Evolutionary conservation across 2,329 filamentous ascomycete species (phyloP).

Genomic region (Alternaria arbusti): DNA sequence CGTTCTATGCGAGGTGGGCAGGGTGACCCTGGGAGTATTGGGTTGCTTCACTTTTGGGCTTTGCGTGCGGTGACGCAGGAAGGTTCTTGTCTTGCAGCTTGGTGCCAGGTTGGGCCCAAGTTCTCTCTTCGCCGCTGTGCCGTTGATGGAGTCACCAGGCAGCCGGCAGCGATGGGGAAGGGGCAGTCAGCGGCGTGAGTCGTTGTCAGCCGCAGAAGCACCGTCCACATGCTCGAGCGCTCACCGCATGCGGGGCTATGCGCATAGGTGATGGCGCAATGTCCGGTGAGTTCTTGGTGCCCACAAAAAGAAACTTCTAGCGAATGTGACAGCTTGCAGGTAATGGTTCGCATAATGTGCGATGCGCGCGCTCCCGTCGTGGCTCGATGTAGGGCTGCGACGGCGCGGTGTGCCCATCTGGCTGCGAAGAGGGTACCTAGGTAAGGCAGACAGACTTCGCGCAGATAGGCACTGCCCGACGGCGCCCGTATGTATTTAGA

Average conservation of each 20-base stretch:
- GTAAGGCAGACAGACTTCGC: slow-evolving; percentile 6
- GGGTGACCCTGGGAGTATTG: slow-evolving; percentile 1
- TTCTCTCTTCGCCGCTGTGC: not conserved
- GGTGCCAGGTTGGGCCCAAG: not conserved
- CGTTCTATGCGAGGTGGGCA: not conserved
- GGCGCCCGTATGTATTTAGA: slow-evolving; percentile 1
- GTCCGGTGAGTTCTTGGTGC: slow-evolving; percentile 15
- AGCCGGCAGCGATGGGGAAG: slow-evolving; percentile 3
- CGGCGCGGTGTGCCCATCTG: slow-evolving; percentile 14
- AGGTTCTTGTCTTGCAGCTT: not conserved
- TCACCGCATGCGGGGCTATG: slow-evolving; percentile 26
- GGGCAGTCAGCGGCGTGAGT: slow-evolving; percentile 13
- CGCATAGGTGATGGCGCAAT: slow-evolving; percentile 11
- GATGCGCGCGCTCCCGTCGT: slow-evolving; percentile 9
- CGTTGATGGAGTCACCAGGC: slow-evolving; percentile 12
- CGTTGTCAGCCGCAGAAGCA: slow-evolving; percentile 19
- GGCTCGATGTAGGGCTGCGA: slow-evolving; percentile 10
- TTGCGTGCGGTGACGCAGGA: not conserved
- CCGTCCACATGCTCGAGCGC: slow-evolving; percentile 13
- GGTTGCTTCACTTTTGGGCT: slow-evolving; percentile 7
- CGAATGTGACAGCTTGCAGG: slow-evolving; percentile 11
- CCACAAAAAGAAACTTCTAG: slow-evolving; percentile 11
- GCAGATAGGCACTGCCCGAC: slow-evolving; percentile 1
- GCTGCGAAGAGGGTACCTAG: not conserved
- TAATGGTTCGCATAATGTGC: slow-evolving; percentile 22